Evolutionary conservation across 345 rosid genomes (phyloP), one percentile per base, ranked within the genome.

Genomic region (Populus nigra): DNA sequence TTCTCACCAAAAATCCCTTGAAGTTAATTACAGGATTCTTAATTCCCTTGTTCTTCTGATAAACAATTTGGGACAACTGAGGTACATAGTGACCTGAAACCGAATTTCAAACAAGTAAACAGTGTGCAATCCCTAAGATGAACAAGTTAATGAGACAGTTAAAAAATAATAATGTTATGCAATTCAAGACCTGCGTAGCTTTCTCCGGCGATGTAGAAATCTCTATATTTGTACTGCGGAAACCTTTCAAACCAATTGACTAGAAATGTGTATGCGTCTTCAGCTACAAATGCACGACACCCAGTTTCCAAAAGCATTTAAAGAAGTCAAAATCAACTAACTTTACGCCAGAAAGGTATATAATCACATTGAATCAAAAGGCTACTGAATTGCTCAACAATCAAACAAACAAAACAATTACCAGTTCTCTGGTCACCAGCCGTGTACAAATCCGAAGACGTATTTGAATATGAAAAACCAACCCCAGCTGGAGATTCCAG

Each of bases 401-500:
- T 7, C 55, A 38, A 71, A 50, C 27, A 55, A 41, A n/a, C 5
- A 57, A 59, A 8, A 63, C 7, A 29, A n/a, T 82, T 83, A 92
- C 98, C 97, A 62, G 98, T 96, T 88, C 90, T 96, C 76, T 82
- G 72, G 84, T 96, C 99, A 61, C 99, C 99, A 11, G 83, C 74
- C 5, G 91, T 89, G 87, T 90, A 94, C 88, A 93, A 80, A 76
- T 96, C 99, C 8, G 97, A 87, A 13, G 92, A 85, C 0, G 94
- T 96, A 71, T 95, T 95, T 0, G 96, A 74, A 85, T 92, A 95
- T 2, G 99, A 95, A 85, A 93, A 95, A 11, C 99, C 99, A 76
- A 95, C 98, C 82, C 99, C 99, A 67, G 97, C 98, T 0, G 98
- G 98, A 74, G 99, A 95, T 75, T 95, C 99, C 66, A 95, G 94